Evolutionary conservation across 257 asterid genomes (phyloP).

Genomic region (Cinchona pubescens): DNA sequence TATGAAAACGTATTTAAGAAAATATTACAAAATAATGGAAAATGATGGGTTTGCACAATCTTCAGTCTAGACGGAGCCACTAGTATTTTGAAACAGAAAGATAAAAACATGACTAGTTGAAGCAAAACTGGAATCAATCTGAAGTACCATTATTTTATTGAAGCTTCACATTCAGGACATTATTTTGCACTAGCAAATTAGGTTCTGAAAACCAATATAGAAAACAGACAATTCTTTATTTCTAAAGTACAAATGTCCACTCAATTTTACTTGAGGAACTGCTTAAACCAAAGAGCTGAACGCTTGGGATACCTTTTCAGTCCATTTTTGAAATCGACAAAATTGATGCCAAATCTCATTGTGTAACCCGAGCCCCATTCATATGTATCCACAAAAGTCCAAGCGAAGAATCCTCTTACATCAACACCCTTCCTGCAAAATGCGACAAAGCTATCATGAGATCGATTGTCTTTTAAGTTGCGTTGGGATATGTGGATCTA

Average conservation of each 20-base stretch:
- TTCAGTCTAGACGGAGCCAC: too few relatives aligned
- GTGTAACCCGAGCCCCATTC: slow-evolving; percentile 40
- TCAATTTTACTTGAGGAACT: slow-evolving; percentile 22
- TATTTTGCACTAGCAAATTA: not conserved
- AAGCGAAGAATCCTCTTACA: slow-evolving; percentile 44
- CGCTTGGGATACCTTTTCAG: slow-evolving; percentile 32
- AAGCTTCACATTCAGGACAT: too few relatives aligned
- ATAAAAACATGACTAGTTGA: too few relatives aligned
- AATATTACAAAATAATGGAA: too few relatives aligned
- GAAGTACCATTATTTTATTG: too few relatives aligned
- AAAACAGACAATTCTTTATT: too few relatives aligned
- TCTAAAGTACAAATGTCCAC: not conserved
- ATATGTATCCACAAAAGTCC: slow-evolving; percentile 46
- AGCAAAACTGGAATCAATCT: too few relatives aligned
- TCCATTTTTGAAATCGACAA: slow-evolving; percentile 23
- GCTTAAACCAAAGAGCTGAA: slow-evolving; percentile 34
- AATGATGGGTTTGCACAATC: too few relatives aligned
- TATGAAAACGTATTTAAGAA: too few relatives aligned
- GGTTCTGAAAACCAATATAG: not conserved
- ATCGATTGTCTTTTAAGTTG: not conserved
- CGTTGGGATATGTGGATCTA: too few relatives aligned
- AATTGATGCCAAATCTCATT: slow-evolving; percentile 34
- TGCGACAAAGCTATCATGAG: not conserved
- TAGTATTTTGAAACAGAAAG: too few relatives aligned
- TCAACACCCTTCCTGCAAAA: slow-evolving; percentile 15